Percentiles rank a stretch among this genome's conserved stretches.
These are phyloP conservation scores for Populus simonii DNA, from an alignment of 345 rosid species.

Conservation along the genomic window DNA sequence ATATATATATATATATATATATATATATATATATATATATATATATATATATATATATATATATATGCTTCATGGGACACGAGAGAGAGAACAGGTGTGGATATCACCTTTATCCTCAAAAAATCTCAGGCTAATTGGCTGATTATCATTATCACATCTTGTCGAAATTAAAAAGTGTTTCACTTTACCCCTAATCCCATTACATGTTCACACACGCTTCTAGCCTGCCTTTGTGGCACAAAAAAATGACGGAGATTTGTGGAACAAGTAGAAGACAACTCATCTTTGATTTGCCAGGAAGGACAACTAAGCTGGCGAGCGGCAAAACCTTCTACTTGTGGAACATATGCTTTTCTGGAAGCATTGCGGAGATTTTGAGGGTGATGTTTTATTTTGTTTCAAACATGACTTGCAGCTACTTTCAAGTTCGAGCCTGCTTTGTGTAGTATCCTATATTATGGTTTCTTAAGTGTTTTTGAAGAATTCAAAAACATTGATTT, in stretches of 20 bases:
- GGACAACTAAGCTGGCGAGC: neutral
- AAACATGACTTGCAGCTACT: neutral
- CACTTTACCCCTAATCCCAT: neutral
- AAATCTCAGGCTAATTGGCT: neutral
- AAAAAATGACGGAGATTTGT: neutral
- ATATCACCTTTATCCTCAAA: neutral
- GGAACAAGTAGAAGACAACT: neutral
- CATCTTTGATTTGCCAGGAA: neutral
- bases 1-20: neutral
- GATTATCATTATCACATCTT: neutral
- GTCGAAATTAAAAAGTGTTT: neutral
- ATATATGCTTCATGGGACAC: neutral
- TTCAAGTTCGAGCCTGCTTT: neutral
- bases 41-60: neutral
- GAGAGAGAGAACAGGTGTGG: neutral
- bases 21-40: no score
- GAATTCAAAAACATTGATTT: neutral
- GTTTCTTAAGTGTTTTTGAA: neutral
- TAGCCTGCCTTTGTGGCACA: neutral
- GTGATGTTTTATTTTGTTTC: neutral
- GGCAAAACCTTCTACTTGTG: neutral
- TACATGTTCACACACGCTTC: neutral
- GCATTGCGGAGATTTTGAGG: neutral
- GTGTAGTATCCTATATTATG: neutral
- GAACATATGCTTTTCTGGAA: neutral